A percentile compares a stretch with the other conserved stretches of the same genome.
Conservation (phyloP, 495 filamentous ascomycete species). For the Acidomyces sp. region DNA sequence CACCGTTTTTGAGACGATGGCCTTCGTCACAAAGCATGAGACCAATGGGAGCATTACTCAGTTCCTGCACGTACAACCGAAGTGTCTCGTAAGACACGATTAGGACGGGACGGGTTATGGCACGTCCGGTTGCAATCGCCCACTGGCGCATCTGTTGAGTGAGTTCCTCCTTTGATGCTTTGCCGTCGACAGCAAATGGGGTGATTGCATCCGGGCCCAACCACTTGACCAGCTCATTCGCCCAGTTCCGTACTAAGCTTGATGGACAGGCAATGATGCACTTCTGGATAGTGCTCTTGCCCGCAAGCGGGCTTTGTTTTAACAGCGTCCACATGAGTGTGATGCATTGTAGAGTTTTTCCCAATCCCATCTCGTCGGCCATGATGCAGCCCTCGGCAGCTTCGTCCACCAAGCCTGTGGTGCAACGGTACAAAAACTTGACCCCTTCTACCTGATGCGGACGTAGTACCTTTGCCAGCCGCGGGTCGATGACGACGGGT, state of each 20-base stretch:
- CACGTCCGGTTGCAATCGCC: conserved; percentile 76
- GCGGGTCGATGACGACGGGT: conserved; percentile 93
- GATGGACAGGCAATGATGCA: conserved; percentile 98
- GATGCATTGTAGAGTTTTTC: conserved; percentile 84
- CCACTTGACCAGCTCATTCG: conserved; percentile 92
- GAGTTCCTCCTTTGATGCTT: conserved; percentile 87
- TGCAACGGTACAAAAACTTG: conserved; percentile 90
- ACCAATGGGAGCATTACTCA: conserved; percentile 77
- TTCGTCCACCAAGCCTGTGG: conserved; percentile 83
- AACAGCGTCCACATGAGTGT: conserved; percentile 87
- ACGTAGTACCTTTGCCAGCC: conserved; percentile 75
- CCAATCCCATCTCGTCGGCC: conserved; percentile 98
- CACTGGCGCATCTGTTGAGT: conserved; percentile 84
- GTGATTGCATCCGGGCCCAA: conserved; percentile 80
- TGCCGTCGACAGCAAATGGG: conserved; percentile 94
- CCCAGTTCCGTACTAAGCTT: conserved; percentile 94
- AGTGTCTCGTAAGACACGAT: conserved; percentile 98
- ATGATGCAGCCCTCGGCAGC: conserved; percentile 98
- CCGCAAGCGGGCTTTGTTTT: conserved; percentile 89
- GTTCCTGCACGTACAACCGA: conserved; percentile 75
- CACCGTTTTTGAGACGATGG: conserved; percentile 95
- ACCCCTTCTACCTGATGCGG: conserved; percentile 98
- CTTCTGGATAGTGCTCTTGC: conserved; percentile 88
- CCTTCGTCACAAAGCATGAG: conserved; percentile 96
- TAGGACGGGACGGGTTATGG: conserved; percentile 91